These are phyloP conservation scores for Fusarium sp. DNA, from an alignment of 2,329 filamentous ascomycete genomes.

Conservation along the genomic window DNA sequence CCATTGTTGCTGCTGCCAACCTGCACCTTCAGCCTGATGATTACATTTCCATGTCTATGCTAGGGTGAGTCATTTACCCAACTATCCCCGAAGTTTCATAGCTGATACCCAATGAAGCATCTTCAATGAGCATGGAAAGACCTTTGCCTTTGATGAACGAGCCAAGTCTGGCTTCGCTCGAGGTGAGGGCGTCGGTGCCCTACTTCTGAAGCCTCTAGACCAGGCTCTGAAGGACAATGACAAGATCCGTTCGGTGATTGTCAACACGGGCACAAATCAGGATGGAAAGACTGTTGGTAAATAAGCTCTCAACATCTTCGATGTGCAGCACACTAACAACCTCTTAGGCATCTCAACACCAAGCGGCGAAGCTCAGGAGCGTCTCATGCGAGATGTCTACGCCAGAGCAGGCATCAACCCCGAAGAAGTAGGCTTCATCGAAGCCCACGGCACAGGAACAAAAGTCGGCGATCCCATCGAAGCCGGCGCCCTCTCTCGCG, in stretches of 20 bases:
- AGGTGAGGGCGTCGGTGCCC: slow-evolving; percentile 25
- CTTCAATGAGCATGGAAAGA: slow-evolving; percentile 28
- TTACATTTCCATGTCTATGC: slow-evolving; percentile 47
- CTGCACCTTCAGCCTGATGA: slow-evolving; percentile 33
- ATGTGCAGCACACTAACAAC: background rate
- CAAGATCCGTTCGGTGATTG: slow-evolving; percentile 29
- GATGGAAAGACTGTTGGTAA: slow-evolving; percentile 29
- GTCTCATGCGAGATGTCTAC: slow-evolving; percentile 8
- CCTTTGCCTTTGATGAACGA: slow-evolving; percentile 21
- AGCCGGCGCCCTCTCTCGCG: background rate
- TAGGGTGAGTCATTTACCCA: slow-evolving; percentile 37
- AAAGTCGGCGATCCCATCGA: slow-evolving; percentile 23
- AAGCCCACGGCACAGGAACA: slow-evolving; percentile 25
- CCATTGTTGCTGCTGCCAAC: slow-evolving; percentile 55
- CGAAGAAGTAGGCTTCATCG: slow-evolving; percentile 5
- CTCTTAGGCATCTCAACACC: slow-evolving; percentile 3
- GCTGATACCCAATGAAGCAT: background rate
- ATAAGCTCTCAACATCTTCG: background rate
- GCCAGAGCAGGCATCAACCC: slow-evolving; percentile 1
- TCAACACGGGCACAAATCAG: slow-evolving; percentile 24
- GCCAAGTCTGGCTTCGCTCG: slow-evolving; percentile 24
- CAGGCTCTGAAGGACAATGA: slow-evolving; percentile 31
- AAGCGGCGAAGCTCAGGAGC: slow-evolving; percentile 4
- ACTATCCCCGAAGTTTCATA: background rate
- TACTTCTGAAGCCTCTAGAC: slow-evolving; percentile 35